These are phyloP conservation scores for Heterobasidion annosum DNA, from an alignment of 1,284 basidiomycete species.

Conservation along the genomic window DNA sequence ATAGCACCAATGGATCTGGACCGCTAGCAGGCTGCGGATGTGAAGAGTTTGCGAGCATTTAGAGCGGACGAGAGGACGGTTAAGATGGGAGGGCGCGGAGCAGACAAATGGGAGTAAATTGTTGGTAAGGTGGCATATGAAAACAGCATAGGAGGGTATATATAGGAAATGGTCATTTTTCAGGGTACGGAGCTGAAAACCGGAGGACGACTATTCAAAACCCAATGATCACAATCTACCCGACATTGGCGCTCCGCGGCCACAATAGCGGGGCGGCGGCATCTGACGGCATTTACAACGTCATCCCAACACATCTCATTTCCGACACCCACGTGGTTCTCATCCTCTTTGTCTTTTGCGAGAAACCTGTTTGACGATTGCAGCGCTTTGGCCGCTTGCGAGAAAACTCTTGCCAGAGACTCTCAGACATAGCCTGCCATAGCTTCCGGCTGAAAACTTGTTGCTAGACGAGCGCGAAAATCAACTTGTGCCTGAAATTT, in stretches of 20 bases:
- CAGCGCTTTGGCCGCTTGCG: background rate
- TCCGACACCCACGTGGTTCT: background rate
- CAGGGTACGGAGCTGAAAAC: background rate
- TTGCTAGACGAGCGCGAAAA: no score
- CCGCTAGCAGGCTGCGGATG: background rate
- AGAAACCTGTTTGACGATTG: background rate
- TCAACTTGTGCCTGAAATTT: no score
- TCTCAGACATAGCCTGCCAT: no score
- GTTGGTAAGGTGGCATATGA: background rate
- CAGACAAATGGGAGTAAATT: background rate
- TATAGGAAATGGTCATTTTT: background rate
- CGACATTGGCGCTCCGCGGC: background rate
- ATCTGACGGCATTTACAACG: background rate
- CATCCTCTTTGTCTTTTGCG: background rate
- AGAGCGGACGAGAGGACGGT: background rate
- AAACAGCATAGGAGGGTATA: background rate
- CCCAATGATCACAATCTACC: background rate
- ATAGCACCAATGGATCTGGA: conserved; percentile 31
- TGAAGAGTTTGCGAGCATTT: background rate
- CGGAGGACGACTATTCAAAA: background rate
- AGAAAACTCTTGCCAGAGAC: background rate
- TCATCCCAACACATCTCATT: background rate
- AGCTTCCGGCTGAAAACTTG: no score
- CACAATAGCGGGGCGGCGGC: background rate
- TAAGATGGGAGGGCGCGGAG: background rate